Conservation (phyloP, 306 rosid genomes). For the Crotalaria pallida region DNA sequence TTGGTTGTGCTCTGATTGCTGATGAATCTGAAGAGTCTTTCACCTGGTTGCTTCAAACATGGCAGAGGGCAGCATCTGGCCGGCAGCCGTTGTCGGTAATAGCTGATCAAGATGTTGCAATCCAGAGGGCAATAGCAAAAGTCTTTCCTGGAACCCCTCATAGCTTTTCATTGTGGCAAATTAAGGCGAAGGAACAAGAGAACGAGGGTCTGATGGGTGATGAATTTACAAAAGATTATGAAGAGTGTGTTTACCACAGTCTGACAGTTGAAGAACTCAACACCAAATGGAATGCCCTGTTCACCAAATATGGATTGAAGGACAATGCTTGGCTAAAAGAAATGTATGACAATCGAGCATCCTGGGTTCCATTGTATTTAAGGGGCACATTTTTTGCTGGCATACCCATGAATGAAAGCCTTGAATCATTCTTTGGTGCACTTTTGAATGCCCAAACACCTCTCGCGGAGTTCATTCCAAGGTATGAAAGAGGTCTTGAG, state of each 20-base stretch:
- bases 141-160: constrained; percentile 74
- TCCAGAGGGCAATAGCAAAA: constrained; percentile 68
- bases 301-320: constrained; percentile 65
- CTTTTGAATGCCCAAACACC: constrained; percentile 72
- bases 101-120: constrained; percentile 82
- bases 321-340: constrained; percentile 74
- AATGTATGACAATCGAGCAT: constrained; percentile 77
- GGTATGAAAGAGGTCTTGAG: constrained; percentile 82
- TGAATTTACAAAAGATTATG: constrained; percentile 62
- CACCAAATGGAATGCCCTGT: constrained; percentile 59
- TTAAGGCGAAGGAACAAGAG: constrained; percentile 72
- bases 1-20: constrained; percentile 87
- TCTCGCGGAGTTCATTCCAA: constrained; percentile 59
- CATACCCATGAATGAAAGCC: constrained; percentile 58
- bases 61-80: constrained; percentile 86
- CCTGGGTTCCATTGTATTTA: constrained; percentile 82
- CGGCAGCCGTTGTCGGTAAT: constrained; percentile 69
- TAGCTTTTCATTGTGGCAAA: constrained; percentile 88
- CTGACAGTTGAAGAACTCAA: constrained; percentile 76
- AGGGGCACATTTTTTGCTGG: constrained; percentile 82
- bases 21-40: constrained; percentile 86
- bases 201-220: constrained; percentile 51
- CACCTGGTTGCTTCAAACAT: constrained; percentile 86
- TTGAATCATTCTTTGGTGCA: constrained; percentile 75
- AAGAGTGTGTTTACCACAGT: constrained; percentile 71